Base-by-base conservation (phyloP, 2,329 filamentous ascomycete genomes). In the Ramularia collo-cygni region DNA sequence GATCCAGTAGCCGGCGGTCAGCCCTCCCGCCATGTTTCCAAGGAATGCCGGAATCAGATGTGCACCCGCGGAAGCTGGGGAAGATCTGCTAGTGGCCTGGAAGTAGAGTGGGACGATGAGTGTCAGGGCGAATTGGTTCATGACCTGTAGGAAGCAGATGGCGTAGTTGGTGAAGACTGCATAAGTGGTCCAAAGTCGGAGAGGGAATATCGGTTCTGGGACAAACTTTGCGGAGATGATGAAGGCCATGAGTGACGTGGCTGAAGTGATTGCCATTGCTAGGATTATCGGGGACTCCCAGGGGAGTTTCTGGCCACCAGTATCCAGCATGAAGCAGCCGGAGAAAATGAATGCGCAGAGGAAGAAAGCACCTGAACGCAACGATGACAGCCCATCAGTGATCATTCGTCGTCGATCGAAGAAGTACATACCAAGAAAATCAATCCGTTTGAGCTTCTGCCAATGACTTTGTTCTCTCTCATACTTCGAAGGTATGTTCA, bases 81-180 rank as follows among this genome's bases (percentile, higher is more conserved):
- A 77, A 2, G 70, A 71, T 1, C 68, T 64, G 4, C 72, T 64
- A 0, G 79, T 80, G 1, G 81, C 72, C 42, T 83, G 77, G 47
- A 85, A 86, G 60, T 85, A 85, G 0, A 85, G 60, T 0, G 82
- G 82, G 0, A 85, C 72, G 0, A 73, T 71, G 38, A 78, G 80
- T 74, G 84, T 79, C 55, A 78, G 70, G 1, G 69, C 72, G 7
- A 77, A 58, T 51, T 85, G 82, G 0, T 77, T 75, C 1, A 70
- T 68, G 1, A 66, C 62, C 46, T 83, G 79, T 0, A 74, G 61
- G 2, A 65, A 62, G 15, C 69, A 65, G 27, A 79, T 72, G 0
- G 72, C 42, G 42, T 76, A 77, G 0, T 72, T 70, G 1, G 71
- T 64, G 3, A 77, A 61, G 0, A 77, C 70, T 36, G 76, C 73